Percentiles rank a stretch among this genome's conserved stretches.
Conservation (phyloP, 805 yeast species). For the Zygosaccharomyces lentus region DNA sequence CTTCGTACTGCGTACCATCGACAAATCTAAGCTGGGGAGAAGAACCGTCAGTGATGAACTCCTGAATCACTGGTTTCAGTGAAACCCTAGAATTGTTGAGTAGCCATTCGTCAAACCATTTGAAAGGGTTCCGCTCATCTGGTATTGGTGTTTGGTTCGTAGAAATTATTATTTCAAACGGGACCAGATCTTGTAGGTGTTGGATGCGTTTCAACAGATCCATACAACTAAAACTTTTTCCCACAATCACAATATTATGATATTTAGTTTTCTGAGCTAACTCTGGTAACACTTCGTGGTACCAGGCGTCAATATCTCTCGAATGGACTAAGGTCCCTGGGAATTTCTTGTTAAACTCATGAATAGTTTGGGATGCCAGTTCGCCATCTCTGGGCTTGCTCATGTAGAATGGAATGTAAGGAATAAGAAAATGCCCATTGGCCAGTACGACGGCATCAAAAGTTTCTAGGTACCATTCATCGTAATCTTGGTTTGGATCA, state of each 20-base stretch:
- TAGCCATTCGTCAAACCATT: conserved; percentile 38
- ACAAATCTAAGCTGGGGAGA: conserved; percentile 27
- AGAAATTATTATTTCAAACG: conserved; percentile 48
- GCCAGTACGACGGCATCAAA: conserved; percentile 41
- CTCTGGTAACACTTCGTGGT: conserved; percentile 13
- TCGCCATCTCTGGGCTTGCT: conserved; percentile 10
- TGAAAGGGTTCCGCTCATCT: conserved; percentile 35
- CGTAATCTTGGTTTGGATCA: conserved; percentile 25
- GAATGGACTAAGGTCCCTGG: conserved; percentile 46
- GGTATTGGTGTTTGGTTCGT: conserved; percentile 50
- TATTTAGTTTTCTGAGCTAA: conserved; percentile 24
- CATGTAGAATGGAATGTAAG: conserved; percentile 36
- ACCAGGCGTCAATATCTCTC: conserved; percentile 33
- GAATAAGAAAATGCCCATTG: conserved; percentile 42
- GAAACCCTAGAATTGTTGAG: conserved; percentile 30
- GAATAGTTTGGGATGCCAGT: conserved; percentile 10
- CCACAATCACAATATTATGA: conserved; percentile 36
- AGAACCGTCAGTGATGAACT: conserved; percentile 24
- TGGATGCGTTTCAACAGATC: conserved; percentile 41
- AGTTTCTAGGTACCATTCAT: conserved; percentile 39
- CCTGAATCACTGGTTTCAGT: conserved; percentile 32
- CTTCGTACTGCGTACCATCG: conserved; percentile 31
- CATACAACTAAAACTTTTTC: conserved; percentile 39
- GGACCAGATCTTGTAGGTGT: conserved; percentile 23
- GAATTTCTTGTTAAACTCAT: conserved; percentile 16